Percentiles rank a stretch among this genome's conserved stretches.
phyloP scores from a whole-genome alignment of 768 basidiomycete species.

The Lyophyllum semitale region DNA sequence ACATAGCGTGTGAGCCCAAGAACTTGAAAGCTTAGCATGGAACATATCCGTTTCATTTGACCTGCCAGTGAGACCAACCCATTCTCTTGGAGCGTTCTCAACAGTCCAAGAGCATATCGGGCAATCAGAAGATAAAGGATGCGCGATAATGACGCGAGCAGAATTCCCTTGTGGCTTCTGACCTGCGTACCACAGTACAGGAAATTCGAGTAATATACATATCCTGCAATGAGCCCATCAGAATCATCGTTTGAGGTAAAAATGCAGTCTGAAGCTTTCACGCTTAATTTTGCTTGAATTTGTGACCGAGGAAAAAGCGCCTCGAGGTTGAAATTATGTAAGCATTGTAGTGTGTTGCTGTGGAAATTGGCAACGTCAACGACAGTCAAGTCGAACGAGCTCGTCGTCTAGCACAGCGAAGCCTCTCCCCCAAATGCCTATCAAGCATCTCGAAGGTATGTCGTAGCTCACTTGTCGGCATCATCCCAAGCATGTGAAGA shows the following conservation, averaged over 20 bases:
- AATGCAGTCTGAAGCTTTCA: neutral
- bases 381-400: constrained; percentile 30
- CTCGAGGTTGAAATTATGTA: constrained; percentile 19
- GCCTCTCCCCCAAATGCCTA: constrained; percentile 56
- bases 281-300: no score
- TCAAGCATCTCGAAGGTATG: constrained; percentile 84
- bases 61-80: neutral
- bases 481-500: no score
- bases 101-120: neutral
- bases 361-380: constrained; percentile 35
- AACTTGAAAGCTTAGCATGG: neutral
- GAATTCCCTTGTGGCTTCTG: neutral
- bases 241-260: neutral
- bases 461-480: neutral
- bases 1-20: neutral
- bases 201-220: neutral
- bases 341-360: constrained; percentile 16
- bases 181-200: neutral
- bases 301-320: neutral
- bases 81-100: neutral
- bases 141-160: neutral
- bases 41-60: neutral
- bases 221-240: neutral
- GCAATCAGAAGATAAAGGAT: neutral
- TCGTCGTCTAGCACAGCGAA: constrained; percentile 27